Evolutionary conservation across 2,329 filamentous ascomycete species (phyloP), one percentile per base, ranked within the genome.

Genomic region (Cephalotrichum gorgonifer): DNA sequence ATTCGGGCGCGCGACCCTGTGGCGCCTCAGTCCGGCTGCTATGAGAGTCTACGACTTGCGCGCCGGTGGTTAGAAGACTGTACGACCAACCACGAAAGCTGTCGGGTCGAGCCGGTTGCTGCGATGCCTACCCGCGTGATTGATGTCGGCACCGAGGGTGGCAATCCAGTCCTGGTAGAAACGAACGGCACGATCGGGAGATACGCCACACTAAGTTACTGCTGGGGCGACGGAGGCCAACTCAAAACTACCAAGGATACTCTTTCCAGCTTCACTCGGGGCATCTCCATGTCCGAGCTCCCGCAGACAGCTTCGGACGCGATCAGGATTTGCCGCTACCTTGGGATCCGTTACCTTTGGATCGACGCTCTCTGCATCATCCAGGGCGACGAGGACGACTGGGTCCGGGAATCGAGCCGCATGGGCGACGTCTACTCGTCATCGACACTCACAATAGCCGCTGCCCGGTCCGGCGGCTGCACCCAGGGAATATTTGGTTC

Each of bases 291-390:
- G 6, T 8, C 11, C 7, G 17, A 35, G 22, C 44, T 46, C 4
- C 44, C 28, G 20, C 26, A 33, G 44, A 46, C 44, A 2, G 17
- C 25, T 12, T 12, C 14, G 14, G 47, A 55, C 23, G 47, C 54
- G 14, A 52, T 55, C 20, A 41, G 39, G 7, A 43, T 49, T 17
- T 52, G 48, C 6, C 27, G 44, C 6, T 15, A 48, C n/a, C 44
- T 57, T 3, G 49, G 41, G 1, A 48, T 57, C 8, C 42, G 25
- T 2, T 57, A 54, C 26, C 43, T 57, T 2, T 56, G 55, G 55
- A 53, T 57, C 25, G 55, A 57, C 35, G 50, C 47, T 6, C 46
- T 54, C 3, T 57, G 54, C 28, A 56, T 57, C 12, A 38, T 56
- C 7, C 53, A 57, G 23, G 50, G 57, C 22, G 42, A 49, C 23